Evolutionary conservation across 495 filamentous ascomycete genomes (phyloP).

Genomic region (Daldinia grandis): DNA sequence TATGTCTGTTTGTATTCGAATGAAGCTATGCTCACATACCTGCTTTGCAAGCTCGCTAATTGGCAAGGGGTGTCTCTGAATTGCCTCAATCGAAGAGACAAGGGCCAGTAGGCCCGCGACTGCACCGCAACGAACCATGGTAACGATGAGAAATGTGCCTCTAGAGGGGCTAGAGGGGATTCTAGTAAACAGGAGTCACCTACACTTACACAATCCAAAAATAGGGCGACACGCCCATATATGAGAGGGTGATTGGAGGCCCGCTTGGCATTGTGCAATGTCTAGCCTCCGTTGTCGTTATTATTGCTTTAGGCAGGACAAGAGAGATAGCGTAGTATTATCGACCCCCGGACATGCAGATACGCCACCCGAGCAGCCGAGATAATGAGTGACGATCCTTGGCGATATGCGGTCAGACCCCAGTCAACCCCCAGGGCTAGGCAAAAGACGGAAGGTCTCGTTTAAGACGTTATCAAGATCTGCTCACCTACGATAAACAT

Average conservation of each 20-base stretch:
- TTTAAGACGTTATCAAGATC: neutral
- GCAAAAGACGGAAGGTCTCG: slow-evolving; percentile 33
- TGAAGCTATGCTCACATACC: slow-evolving; percentile 7
- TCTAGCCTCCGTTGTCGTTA: slow-evolving; percentile 16
- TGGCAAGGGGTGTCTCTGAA: slow-evolving; percentile 36
- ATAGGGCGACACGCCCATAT: slow-evolving; percentile 22
- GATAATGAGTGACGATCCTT: slow-evolving; percentile 30
- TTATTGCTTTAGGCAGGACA: slow-evolving; percentile 41
- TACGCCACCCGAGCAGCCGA: slow-evolving; percentile 14
- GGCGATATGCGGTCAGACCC: slow-evolving; percentile 21
- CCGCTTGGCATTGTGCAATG: slow-evolving; percentile 38
- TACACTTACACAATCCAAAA: slow-evolving; percentile 1
- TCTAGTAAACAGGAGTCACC: slow-evolving; percentile 5
- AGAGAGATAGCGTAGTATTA: slow-evolving; percentile 27
- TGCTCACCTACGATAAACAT: neutral
- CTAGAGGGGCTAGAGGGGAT: slow-evolving; percentile 6
- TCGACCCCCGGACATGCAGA: neutral
- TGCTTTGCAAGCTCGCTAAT: slow-evolving; percentile 39
- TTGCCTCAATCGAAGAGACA: slow-evolving; percentile 24
- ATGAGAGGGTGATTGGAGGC: slow-evolving; percentile 15
- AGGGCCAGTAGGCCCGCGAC: slow-evolving; percentile 27
- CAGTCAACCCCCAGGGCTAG: slow-evolving; percentile 17
- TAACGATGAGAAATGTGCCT: neutral
- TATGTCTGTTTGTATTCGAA: neutral
- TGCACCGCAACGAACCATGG: slow-evolving; percentile 30